Evolutionary conservation across 2,329 filamentous ascomycete species (phyloP), one percentile per base, ranked within the genome.

Genomic region (Fusarium redolens): DNA sequence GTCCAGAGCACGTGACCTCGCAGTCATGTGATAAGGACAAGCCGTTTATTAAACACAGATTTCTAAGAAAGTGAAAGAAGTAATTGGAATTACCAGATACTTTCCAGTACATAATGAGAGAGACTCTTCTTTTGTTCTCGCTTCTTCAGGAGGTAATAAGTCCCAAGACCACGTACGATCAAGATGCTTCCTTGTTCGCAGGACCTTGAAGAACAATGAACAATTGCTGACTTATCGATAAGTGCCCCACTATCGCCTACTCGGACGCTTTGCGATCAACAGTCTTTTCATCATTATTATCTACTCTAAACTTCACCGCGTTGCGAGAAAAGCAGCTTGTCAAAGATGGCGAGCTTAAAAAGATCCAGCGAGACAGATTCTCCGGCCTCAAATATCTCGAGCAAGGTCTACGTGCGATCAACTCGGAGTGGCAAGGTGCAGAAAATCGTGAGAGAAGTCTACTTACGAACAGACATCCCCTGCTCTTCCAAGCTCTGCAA

Each of bases 381-480:
- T 15, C 81, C 86, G 68, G 88, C 91, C 35, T 86, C 92, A 51
- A 97, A 93, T 79, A 92, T 98, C 73, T 96, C 95, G 37, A 98
- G 93, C 89, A 99, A 98, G 85, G 91, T 97, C 78, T 99, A 97
- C 80, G 93, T 99, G 72, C 90, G 96, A 68, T 98, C 96, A 31
- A 97, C 96, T 52, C 95, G 94, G 83, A 96, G 91, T 82, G 96
- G 96, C 83, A 98, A 98, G 85, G 96, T 98, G 68, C 96, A 98
- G 83, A 99, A 99, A 87, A 97, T 99, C 79, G 96, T 99, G 75
- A 91, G 95, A 78, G 96, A 99, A 86, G 89, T 98, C 72, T 99
- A 99, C 83, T 88, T 99, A 69, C 91, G 96, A 82, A 93, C 96
- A 84, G 96, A 99, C 82, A 98, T 99, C 79, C 96, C 96, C 55